Evolutionary conservation across 2,329 filamentous ascomycete species (phyloP), one percentile per base, ranked within the genome.

Genomic region (Colletotrichum neosansevieriae): DNA sequence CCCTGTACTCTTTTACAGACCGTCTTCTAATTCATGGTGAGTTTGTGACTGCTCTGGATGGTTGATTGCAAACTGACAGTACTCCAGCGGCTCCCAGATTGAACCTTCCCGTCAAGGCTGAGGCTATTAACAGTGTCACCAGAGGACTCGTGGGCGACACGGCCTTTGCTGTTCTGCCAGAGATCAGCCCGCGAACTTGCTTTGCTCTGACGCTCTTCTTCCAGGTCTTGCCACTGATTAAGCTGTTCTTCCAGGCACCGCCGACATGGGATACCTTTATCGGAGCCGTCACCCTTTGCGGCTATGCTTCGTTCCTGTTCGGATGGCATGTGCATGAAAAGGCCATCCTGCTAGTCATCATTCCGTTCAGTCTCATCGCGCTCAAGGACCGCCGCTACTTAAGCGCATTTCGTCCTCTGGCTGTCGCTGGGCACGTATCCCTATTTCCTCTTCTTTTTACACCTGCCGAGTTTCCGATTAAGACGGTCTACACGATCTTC

Each of bases 261-360:
- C 94, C 94, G 2, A 93, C 89, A 0, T 97, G 94, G 93, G 92
- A 97, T 70, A 92, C 88, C 63, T 98, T 99, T 76, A 87, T 98
- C 47, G 94, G 94, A 3, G 91, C 94, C 0, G 88, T 97, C 50
- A 98, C 95, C 0, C 88, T 98, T 15, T 98, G 96, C 76, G 96
- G 93, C 67, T 99, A 98, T 76, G 92, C 95, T 0, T 98, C 95
- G 0, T 99, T 99, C 81, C 86, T 99, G 10, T 98, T 98, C 74
- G 95, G 96, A 64, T 99, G 95, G 94, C 96, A 99, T 76, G 96
- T 99, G 9, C 96, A 99, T 75, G 96, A 99, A 77, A 99, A 99
- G 80, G 96, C 96, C 1, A 92, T 99, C 65, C 86, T 99, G 21
- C 88, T 98, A 19, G 92, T 98, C 76, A 94, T 99, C 72, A 92